Base-by-base conservation (phyloP, 2,329 filamentous ascomycete species). In the Neopestalotiopsis sp. region DNA sequence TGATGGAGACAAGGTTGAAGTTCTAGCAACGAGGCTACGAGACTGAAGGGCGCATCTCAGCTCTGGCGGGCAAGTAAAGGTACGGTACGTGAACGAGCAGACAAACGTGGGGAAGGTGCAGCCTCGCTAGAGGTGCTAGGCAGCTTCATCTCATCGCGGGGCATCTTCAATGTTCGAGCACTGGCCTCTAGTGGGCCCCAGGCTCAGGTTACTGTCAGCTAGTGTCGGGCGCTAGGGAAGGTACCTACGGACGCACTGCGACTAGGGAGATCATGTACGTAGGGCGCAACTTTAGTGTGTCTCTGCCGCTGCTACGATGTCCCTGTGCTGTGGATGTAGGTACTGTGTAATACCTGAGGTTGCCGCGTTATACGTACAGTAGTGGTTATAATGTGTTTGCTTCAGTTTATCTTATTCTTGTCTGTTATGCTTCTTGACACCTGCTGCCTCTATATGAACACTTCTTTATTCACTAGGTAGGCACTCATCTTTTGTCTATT, bases 101-200 rank as follows among this genome's bases (percentile, higher is more conserved):
- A 34, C 32, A 42, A 63, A 40, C 32, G 60, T 63, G 62, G 62
- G 62, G 40, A 65, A 65, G 62, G 62, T 65, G 40, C 62, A 65
- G 62, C 62, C 42, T 49, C 20, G 40, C 62, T 49, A 42, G 60
- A 30, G 24, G 32, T 14, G 5, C 20, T 24, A 65, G 62, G 62
- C 62, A 65, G 42, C 62, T 52, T 30, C 38, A 52, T n/a, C 28
- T 38, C 17, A n/a, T 42, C 17, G 60, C 60, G 30, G 60, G 60
- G 30, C 32, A 34, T 42, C 38, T 63, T 14, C 38, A 2, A 38
- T 9, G 34, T 38, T 14, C 14, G 13, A 40, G 38, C 60, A 40
- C 60, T 59, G 57, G n/a, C 45, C 45, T 38, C 45, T 52, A 20
- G n/a, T 9, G 42, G 42, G 42, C 14, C 42, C 42, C 42, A 13